Conservation (phyloP, 768 basidiomycete species). For the Paxillus involutus region DNA sequence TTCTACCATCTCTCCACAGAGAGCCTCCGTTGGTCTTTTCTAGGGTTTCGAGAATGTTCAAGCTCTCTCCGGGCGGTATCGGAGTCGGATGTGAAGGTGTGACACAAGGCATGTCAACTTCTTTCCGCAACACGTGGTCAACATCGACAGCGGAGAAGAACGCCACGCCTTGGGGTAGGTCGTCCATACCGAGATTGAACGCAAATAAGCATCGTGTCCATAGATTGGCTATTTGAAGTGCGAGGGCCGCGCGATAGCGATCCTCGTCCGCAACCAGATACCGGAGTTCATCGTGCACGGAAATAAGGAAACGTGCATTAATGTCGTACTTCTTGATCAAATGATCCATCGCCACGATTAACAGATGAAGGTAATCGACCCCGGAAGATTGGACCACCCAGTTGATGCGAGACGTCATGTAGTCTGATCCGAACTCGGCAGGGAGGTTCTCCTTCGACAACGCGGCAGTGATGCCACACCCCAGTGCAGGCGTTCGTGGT, state of each 20-base stretch:
- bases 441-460: slow-evolving; percentile 89
- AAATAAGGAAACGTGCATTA: slow-evolving; percentile 89
- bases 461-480: slow-evolving; percentile 91
- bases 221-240: slow-evolving; percentile 91
- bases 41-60: slow-evolving; percentile 69
- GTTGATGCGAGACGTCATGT: slow-evolving; percentile 95
- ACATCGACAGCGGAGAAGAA: slow-evolving; percentile 98
- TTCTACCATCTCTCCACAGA: slow-evolving; percentile 55
- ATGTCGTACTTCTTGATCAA: slow-evolving; percentile 81
- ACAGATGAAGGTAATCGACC: slow-evolving; percentile 95
- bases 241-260: slow-evolving; percentile 86
- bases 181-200: slow-evolving; percentile 91
- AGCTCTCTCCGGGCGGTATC: slow-evolving; percentile 85
- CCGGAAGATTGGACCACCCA: slow-evolving; percentile 99
- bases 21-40: slow-evolving; percentile 70
- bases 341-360: slow-evolving; percentile 94
- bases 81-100: slow-evolving; percentile 87
- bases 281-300: slow-evolving; percentile 95
- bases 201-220: slow-evolving; percentile 95
- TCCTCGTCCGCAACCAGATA: slow-evolving; percentile 91
- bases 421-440: slow-evolving; percentile 77
- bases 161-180: slow-evolving; percentile 91
- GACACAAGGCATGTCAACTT: slow-evolving; percentile 93
- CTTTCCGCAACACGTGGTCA: slow-evolving; percentile 88
- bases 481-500: slow-evolving; percentile 90